Evolutionary conservation across 768 basidiomycete genomes (phyloP).

Genomic region (Artomyces pyxidatus): DNA sequence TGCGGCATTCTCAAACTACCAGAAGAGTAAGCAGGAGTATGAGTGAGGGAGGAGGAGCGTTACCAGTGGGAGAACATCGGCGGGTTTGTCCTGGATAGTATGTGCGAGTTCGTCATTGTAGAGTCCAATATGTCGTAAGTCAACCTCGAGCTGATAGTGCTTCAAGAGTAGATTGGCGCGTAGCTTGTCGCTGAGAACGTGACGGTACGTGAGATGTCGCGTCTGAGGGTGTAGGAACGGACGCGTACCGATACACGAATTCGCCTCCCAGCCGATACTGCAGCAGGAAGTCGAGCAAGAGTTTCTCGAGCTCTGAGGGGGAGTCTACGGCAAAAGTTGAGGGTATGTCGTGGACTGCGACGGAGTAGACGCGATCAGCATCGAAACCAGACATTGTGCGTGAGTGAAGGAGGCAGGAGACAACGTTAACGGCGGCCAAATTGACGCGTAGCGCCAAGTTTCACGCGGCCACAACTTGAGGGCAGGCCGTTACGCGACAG

Average conservation of each 20-base stretch:
- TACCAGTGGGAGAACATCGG: conserved; percentile 84
- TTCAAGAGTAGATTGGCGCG: conserved; percentile 85
- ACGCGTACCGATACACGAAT: conserved; percentile 84
- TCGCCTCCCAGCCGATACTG: conserved; percentile 85
- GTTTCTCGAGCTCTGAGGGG: conserved; percentile 73
- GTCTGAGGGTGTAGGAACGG: not conserved
- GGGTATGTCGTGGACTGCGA: conserved; percentile 65
- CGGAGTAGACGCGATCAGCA: conserved; percentile 69
- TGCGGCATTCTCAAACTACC: conserved; percentile 86
- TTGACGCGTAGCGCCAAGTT: conserved; percentile 3
- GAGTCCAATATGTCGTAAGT: conserved; percentile 41
- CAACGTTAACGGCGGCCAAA: conserved; percentile 5
- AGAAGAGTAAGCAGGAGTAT: not conserved
- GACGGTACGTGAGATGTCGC: not conserved
- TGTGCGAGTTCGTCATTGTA: conserved; percentile 95
- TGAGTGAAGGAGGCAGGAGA: conserved; percentile 2
- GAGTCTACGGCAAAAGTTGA: conserved; percentile 53
- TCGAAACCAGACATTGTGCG: conserved; percentile 81
- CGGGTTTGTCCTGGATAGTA: conserved; percentile 80
- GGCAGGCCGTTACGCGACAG: conserved; percentile 1
- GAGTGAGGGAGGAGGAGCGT: conserved; percentile 17
- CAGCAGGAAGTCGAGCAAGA: conserved; percentile 78
- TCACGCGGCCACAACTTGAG: not conserved
- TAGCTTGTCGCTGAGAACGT: conserved; percentile 62
- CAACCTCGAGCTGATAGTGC: conserved; percentile 59